phyloP scores from a whole-genome alignment of 2,329 filamentous ascomycete species.

The Alternaria brassicicola region DNA sequence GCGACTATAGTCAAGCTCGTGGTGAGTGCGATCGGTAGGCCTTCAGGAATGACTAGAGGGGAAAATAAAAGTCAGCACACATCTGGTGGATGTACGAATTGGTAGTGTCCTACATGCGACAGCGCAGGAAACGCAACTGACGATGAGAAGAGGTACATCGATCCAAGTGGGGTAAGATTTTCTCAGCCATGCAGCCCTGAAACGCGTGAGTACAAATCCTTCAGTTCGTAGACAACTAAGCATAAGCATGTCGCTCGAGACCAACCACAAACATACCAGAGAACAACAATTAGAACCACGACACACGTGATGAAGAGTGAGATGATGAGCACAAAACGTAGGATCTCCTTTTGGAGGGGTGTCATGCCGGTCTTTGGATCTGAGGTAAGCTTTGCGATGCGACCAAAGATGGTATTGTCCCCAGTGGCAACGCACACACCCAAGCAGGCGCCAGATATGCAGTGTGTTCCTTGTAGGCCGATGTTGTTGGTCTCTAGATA shows the following conservation, averaged over 20 bases:
- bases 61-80: not conserved
- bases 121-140: conserved; percentile 71
- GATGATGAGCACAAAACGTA: conserved; percentile 75
- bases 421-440: conserved; percentile 75
- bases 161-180: conserved; percentile 72
- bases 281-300: conserved; percentile 67
- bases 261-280: conserved; percentile 60
- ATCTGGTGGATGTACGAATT: not conserved
- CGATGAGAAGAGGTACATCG: conserved; percentile 72
- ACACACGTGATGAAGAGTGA: conserved; percentile 70
- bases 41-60: conserved; percentile 67
- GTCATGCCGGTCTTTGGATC: conserved; percentile 71
- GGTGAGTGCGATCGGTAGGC: conserved; percentile 45
- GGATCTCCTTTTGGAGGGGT: conserved; percentile 72
- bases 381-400: conserved; percentile 74
- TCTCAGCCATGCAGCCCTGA: conserved; percentile 72
- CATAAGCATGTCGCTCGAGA: conserved; percentile 1
- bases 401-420: conserved; percentile 75
- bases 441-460: conserved; percentile 69
- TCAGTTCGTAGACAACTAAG: not conserved
- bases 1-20: conserved; percentile 76
- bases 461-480: conserved; percentile 80
- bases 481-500: conserved; percentile 79
- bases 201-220: conserved; percentile 13
- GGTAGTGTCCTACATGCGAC: conserved; percentile 19